Evolutionary conservation across 2,329 filamentous ascomycete genomes (phyloP).

Genomic region (Xylariaceae sp.): DNA sequence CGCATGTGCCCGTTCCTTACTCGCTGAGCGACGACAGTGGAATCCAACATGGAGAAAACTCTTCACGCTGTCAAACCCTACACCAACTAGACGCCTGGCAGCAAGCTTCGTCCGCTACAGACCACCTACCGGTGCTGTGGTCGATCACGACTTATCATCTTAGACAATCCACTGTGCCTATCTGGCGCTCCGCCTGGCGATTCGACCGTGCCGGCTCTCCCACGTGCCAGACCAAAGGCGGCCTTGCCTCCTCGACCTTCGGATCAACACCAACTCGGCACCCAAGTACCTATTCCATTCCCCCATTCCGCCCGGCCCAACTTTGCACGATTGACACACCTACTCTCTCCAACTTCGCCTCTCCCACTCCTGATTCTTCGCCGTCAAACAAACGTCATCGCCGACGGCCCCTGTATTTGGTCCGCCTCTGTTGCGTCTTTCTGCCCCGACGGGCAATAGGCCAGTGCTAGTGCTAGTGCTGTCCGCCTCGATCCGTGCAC

Average conservation of each 20-base stretch:
- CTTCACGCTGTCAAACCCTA: slow-evolving; percentile 1
- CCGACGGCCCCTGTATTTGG: background rate
- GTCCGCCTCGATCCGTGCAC: background rate
- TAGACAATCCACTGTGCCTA: background rate
- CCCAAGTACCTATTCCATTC: background rate
- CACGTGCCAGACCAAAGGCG: background rate
- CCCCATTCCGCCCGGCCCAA: background rate
- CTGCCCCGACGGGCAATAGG: slow-evolving; percentile 7
- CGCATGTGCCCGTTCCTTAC: slow-evolving; percentile 22
- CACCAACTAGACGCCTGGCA: background rate
- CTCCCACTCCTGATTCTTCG: background rate
- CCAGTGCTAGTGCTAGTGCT: background rate
- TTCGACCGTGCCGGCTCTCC: background rate
- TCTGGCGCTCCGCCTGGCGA: background rate
- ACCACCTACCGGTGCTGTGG: too few relatives aligned
- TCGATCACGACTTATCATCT: background rate
- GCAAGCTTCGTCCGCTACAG: background rate
- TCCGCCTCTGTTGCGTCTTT: background rate
- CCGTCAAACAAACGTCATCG: background rate
- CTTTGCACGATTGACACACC: background rate
- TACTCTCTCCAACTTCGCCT: background rate
- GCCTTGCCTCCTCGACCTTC: background rate
- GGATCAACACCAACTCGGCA: background rate
- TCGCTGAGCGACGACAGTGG: slow-evolving; percentile 19
- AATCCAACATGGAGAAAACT: slow-evolving; percentile 13